Evolutionary conservation across 352 stramenopile genomes (phyloP), one percentile per base, ranked within the genome.

Genomic region (Phytophthora pisi): DNA sequence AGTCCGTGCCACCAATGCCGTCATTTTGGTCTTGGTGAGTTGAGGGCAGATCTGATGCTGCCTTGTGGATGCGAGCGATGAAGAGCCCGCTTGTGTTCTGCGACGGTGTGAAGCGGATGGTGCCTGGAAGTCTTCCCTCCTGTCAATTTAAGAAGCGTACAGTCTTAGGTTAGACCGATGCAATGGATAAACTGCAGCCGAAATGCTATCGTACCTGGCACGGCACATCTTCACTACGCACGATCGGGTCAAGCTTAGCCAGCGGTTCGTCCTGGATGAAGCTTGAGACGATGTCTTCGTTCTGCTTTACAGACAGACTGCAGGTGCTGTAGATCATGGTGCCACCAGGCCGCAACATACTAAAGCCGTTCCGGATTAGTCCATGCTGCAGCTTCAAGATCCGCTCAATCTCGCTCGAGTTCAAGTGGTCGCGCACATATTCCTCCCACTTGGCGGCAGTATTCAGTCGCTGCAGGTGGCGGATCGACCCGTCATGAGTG

Each of bases 261-360:
- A 50, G 54, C 0, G 73, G 51, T 49, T 85, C 69, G 6, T 81
- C 69, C 13, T 81, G 38, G 1, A 99, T 73, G 36, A 99, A 89
- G 28, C 61, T 79, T 7, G 63, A 43, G 8, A 99, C 91, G n/a
- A 98, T 82, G 3, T 92, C 78, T 77, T 98, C 95, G 68, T 99
- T 99, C 74, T 99, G 94, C 64, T 88, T 82, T 18, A 92, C 59
- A 1, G 90, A 97, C 16, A 99, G 79, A 55, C 93, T 98, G 75
- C 96, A 98, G 7, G 94, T 99, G 57, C 91, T 97, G 74, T 99
- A 99, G n/a, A 99, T 86, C 78, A 99, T 85, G 6, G 64, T 84
- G 10, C 96, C 96, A 38, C 94, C 95, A 13, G 69, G 70, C 59
- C 82, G 84, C n/a, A 99, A 77, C 34, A 97, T 56, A 18, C 77